Evolutionary conservation across 2,329 filamentous ascomycete genomes (phyloP), one percentile per base, ranked within the genome.

Genomic region (Emergomyces pasteurianus): DNA sequence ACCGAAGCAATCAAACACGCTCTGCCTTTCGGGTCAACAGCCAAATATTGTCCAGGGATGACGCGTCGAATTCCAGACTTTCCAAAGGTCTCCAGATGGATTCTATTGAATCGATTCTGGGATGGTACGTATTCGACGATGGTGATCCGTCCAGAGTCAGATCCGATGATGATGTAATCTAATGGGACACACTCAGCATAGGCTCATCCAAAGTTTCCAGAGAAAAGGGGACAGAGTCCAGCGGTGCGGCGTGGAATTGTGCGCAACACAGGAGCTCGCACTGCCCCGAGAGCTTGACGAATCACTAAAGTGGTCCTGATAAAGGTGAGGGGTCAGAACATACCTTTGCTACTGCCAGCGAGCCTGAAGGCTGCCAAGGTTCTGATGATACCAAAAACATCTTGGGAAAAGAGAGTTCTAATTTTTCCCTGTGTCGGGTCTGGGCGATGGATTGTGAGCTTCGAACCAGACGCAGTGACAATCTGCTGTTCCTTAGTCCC

Each of bases 401-500:
- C 89, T 72, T 97, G 92, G 1, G 92, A 91, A 63, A 95, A 83
- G 34, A 96, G 78, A 6, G 91, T 90, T 57, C 87, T 83, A 69
- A 97, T 86, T 74, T 94, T 95, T 65, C 90, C 90, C 71, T 92
- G 87, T 1, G 86, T 82, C 28, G 90, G 86, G 71, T 96, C 90
- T 26, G 94, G 90, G 63, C 92, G 88, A 70, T 95, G 83, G 60
- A 99, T 84, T 46, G 88, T 89, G 63, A 99, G 83, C 67, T 89
- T 89, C 63, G 94, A 95, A 63, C 94, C 94, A 58, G 90, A 92
- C 56, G 89, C 92, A 34, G 92, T 92, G 73, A 96, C 85, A 72
- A 99, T 96, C 77, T 96, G 92, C 80, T 99, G 94, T 77, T 96
- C 92, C 78, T 92, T 95, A 65, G 90, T 96, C 67, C 92, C 92